Conservation (phyloP, 2,329 filamentous ascomycete genomes). For the Aureobasidium namibiae region DNA sequence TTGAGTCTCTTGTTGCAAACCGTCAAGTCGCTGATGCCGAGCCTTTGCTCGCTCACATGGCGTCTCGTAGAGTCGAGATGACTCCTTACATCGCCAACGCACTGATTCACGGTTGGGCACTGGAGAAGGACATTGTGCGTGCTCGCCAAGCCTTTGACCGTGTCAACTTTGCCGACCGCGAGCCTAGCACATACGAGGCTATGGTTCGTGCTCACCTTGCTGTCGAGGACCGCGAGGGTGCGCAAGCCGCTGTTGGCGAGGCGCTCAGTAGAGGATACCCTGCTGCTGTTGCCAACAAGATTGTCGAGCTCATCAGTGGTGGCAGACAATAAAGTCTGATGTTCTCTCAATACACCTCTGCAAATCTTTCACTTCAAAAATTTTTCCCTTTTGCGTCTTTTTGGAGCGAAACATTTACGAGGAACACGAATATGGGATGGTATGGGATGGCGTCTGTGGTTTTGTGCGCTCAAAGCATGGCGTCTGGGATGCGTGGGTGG, state of each 20-base stretch:
- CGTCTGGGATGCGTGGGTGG: background rate
- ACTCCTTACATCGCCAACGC: conserved; percentile 98
- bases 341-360: background rate
- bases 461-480: background rate
- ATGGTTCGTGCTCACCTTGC: conserved; percentile 93
- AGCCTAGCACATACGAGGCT: conserved; percentile 96
- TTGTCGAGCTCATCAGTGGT: conserved; percentile 66
- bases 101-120: conserved; percentile 92
- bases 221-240: conserved; percentile 68
- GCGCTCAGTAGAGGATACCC: conserved; percentile 89
- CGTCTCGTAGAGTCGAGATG: conserved; percentile 63
- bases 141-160: conserved; percentile 70
- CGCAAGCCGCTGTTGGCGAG: conserved; percentile 74
- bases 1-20: conserved; percentile 95
- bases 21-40: conserved; percentile 72
- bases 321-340: conserved; percentile 13
- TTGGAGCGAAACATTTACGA: background rate
- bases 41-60: conserved; percentile 68
- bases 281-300: conserved; percentile 84
- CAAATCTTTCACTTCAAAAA: background rate
- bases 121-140: conserved; percentile 70
- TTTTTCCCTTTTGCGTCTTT: background rate
- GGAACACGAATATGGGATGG: background rate
- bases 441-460: background rate
- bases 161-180: conserved; percentile 70